These are phyloP conservation scores for Musa beccarii DNA, from an alignment of 176 grass and related monocot genomes.

Conservation along the genomic window DNA sequence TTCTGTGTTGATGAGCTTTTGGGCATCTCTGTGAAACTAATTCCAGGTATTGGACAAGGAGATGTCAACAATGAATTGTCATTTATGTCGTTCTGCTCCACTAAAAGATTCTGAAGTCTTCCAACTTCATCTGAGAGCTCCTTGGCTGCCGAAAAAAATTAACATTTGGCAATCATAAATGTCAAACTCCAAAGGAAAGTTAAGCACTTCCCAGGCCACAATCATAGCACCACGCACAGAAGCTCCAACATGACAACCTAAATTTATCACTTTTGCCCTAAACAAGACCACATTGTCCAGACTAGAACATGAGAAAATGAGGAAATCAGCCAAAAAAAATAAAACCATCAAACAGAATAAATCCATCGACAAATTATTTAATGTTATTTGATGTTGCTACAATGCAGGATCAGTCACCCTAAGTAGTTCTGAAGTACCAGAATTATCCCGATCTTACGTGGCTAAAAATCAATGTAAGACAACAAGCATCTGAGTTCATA, in stretches of 20 bases:
- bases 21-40: conserved; percentile 5
- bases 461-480: not conserved
- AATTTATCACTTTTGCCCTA: not conserved
- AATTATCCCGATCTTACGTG: too few species aligned
- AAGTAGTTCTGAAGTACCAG: not conserved
- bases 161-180: not conserved
- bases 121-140: conserved; percentile 43
- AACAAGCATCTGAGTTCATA: not conserved
- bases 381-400: not conserved
- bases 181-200: not conserved
- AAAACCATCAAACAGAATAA: not conserved
- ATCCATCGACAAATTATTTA: not conserved
- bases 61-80: not conserved
- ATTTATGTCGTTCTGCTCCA: conserved; percentile 32
- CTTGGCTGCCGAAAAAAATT: conserved; percentile 28
- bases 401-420: not conserved
- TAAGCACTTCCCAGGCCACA: not conserved
- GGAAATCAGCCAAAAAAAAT: not conserved
- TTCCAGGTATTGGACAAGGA: conserved; percentile 10
- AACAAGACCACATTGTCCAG: not conserved
- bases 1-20: conserved; percentile 6
- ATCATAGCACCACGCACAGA: not conserved
- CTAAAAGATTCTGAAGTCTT: conserved; percentile 41
- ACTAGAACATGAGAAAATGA: not conserved
- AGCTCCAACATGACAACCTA: not conserved